Base-by-base conservation (phyloP, 148 eudicot species). In the Rheum nobile region DNA sequence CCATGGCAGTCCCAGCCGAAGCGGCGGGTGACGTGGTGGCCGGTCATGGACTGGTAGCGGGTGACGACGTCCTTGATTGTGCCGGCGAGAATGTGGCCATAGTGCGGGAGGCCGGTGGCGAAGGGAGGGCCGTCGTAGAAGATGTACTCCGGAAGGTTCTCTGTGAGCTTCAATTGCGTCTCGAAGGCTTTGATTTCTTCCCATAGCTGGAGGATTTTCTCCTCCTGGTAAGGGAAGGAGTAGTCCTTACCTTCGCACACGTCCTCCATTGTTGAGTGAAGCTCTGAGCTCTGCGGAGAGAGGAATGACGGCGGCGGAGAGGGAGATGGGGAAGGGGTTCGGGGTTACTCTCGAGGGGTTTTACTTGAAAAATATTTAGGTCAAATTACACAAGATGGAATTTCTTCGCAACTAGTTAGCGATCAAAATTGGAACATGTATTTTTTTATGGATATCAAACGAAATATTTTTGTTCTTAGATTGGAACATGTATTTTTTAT, bases 1-100 rank as follows among this genome's bases (percentile, higher is more conserved):
- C 97, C 98, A 19, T 91, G 98, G 75, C 98, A 95, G 38, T 95
- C 98, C 98, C 98, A 95, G 9, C 98, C 98, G 75, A 95, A 95
- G 0, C 97, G 79, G 0, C 98, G 86, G 3, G 98, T 95, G 1
- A 95, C 98, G 34, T 91, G 98, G 77, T 85, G 93, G 16, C 97
- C 98, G 10, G 87, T 88, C 85, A 83, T 84, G 5, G 96, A 77
- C 74, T 95, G 97, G 81, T 91, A 91, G 16, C 98, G 82, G 0
- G 98, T 95, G 19, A 95, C 93, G 28, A 95, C 84, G 78, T 95
- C 98, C 70, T 95, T 95, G 73, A 95, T 95, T 0, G 97, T 88
- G 0, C 98, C 98, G 0, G 98, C 93, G 0, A 95, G 75, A 8
- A 95, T 90, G 81, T 95, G 98, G 35, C 98, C 98, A 72, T 95